A percentile compares a stretch with the other conserved stretches of the same genome.
These are phyloP conservation scores for Botryotinia narcissicola DNA, from an alignment of 2,329 filamentous ascomycete genomes.

Conservation along the genomic window DNA sequence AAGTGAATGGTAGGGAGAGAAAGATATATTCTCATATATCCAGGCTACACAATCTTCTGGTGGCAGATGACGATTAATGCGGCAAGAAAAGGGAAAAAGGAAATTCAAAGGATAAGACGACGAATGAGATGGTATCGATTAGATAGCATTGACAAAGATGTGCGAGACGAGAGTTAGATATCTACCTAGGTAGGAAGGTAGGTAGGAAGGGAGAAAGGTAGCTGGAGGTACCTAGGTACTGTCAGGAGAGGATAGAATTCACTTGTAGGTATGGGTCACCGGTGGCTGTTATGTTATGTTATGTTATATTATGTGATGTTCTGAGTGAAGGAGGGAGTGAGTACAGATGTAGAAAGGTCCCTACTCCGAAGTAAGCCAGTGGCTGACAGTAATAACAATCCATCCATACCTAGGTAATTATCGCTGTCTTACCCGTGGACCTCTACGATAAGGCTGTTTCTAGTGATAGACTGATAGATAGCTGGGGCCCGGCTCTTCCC, in stretches of 20 bases:
- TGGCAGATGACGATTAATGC: neutral
- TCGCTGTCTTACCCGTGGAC: neutral
- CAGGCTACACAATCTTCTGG: slow-evolving; percentile 3
- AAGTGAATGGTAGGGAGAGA: neutral
- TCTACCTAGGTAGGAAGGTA: no score
- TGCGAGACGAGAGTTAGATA: no score
- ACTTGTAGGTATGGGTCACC: no score
- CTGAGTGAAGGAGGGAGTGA: neutral
- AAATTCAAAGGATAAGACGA: neutral
- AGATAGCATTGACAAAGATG: neutral
- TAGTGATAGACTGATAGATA: neutral
- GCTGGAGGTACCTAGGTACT: no score
- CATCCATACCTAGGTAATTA: neutral
- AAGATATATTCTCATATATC: neutral
- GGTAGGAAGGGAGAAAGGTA: no score
- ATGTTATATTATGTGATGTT: neutral
- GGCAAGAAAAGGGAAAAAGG: neutral
- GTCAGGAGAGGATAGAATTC: neutral
- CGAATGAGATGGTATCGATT: slow-evolving; percentile 5
- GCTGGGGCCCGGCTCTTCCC: neutral
- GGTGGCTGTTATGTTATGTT: neutral
- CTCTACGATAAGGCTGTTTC: neutral
- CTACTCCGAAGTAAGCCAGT: neutral
- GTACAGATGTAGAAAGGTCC: neutral
- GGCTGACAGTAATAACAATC: neutral